Conservation (phyloP, 345 rosid species). For the Punica granatum region DNA sequence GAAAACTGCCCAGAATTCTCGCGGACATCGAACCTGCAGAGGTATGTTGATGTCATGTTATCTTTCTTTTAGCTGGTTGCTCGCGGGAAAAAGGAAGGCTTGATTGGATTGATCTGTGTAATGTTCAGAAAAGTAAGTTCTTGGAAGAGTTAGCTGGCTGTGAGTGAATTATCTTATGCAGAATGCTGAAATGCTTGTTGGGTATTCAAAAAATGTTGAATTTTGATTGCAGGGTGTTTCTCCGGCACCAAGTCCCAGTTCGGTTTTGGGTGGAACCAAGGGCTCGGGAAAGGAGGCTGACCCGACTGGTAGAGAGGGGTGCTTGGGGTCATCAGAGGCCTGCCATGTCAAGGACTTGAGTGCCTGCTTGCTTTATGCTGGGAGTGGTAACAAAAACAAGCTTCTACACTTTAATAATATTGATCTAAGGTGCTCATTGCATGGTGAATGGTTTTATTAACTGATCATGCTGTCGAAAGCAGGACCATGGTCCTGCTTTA, state of each 20-base stretch:
- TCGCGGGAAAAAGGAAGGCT: not conserved
- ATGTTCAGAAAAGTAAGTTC: not conserved
- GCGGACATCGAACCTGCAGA: not conserved
- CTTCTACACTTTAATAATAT: not conserved
- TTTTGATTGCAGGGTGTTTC: conserved; percentile 5
- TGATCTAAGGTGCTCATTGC: not conserved
- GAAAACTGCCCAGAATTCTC: not conserved
- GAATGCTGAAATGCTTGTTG: not conserved
- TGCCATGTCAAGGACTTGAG: conserved; percentile 5
- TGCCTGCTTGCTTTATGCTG: conserved; percentile 9
- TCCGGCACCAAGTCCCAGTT: conserved; percentile 12
- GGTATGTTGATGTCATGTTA: not conserved
- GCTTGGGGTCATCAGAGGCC: not conserved
- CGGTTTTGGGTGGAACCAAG: not conserved
- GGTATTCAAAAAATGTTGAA: not conserved
- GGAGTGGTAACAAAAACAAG: not conserved
- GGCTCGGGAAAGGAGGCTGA: not conserved
- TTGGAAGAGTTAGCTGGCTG: not conserved
- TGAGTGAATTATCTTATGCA: not conserved
- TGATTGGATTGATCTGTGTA: not conserved
- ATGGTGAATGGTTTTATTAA: not conserved
- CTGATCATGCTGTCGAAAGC: not conserved
- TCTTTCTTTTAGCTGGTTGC: not conserved
- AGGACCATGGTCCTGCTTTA: not conserved
- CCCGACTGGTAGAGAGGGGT: not conserved